Conservation (phyloP, 2,329 filamentous ascomycete genomes). For the Capronia americana region DNA sequence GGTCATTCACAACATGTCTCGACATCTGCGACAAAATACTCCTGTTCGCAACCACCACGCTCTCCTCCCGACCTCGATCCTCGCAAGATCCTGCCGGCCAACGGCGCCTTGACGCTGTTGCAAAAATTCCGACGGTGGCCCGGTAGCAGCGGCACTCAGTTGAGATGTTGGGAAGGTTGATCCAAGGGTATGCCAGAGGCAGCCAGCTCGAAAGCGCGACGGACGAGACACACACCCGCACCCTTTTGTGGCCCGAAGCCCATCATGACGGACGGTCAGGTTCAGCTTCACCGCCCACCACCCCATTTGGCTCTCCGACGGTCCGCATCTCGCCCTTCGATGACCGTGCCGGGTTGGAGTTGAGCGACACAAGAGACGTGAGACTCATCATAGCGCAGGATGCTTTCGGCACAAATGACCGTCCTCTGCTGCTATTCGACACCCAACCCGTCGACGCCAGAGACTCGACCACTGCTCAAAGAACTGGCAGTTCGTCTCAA, state of each 20-base stretch:
- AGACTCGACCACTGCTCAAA: constrained; percentile 16
- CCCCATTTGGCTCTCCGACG: constrained; percentile 46
- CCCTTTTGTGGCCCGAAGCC: constrained; percentile 56
- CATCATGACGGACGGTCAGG: constrained; percentile 49
- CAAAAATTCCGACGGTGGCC: neutral
- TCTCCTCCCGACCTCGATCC: constrained; percentile 1
- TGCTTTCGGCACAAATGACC: constrained; percentile 55
- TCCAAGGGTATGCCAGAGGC: constrained; percentile 33
- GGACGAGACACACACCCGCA: constrained; percentile 57
- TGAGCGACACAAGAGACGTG: constrained; percentile 53
- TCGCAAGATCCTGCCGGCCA: constrained; percentile 1
- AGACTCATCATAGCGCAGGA: constrained; percentile 57
- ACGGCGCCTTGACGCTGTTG: neutral
- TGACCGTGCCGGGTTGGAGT: constrained; percentile 54
- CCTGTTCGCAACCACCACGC: constrained; percentile 10
- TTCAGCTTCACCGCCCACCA: constrained; percentile 50
- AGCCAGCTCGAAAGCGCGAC: constrained; percentile 51
- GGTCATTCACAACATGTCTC: constrained; percentile 19
- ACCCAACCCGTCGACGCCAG: constrained; percentile 42
- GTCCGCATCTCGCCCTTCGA: constrained; percentile 53
- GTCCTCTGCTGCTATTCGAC: constrained; percentile 54
- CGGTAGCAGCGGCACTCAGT: neutral
- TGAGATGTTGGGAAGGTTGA: constrained; percentile 36
- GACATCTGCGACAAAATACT: constrained; percentile 13
- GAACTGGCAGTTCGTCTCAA: constrained; percentile 1